These are phyloP conservation scores for Licmophora abbreviata DNA, from an alignment of 108 stramenopile genomes.

Conservation along the genomic window DNA sequence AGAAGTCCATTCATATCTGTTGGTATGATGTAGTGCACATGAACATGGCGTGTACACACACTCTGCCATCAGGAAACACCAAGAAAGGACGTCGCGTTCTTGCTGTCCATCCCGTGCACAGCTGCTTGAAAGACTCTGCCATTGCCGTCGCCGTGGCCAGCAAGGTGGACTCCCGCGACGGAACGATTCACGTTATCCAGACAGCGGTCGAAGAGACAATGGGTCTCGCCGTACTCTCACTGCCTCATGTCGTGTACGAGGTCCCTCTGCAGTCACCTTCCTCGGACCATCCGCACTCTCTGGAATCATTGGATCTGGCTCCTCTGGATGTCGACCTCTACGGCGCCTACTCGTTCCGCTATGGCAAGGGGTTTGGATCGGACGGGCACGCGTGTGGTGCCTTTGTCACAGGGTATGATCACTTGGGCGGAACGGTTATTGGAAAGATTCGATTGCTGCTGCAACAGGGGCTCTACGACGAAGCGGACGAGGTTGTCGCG, in stretches of 20 bases:
- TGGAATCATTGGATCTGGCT: neutral
- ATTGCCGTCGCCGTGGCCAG: conserved; percentile 13
- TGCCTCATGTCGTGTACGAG: conserved; percentile 11
- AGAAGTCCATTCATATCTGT: conserved; percentile 4
- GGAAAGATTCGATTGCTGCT: conserved; percentile 39
- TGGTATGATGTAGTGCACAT: conserved; percentile 17
- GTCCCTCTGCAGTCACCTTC: conserved; percentile 5
- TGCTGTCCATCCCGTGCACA: conserved; percentile 13
- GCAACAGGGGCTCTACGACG: conserved; percentile 24
- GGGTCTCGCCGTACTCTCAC: conserved; percentile 4
- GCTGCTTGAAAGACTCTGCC: neutral
- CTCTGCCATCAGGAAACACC: conserved; percentile 5
- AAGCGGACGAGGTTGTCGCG: conserved; percentile 23
- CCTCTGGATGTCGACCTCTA: neutral
- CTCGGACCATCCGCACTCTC: neutral
- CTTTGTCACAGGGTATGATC: neutral
- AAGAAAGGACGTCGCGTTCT: conserved; percentile 5
- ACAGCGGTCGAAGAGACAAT: conserved; percentile 5
- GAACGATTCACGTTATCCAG: conserved; percentile 10
- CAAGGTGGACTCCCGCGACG: conserved; percentile 4
- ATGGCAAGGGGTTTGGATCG: neutral
- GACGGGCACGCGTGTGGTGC: conserved; percentile 3
- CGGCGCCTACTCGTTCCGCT: conserved; percentile 7
- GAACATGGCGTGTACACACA: conserved; percentile 12
- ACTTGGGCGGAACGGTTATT: conserved; percentile 1